Conservation (phyloP, 1,139 yeast species). For the Protomyces inundatus region DNA sequence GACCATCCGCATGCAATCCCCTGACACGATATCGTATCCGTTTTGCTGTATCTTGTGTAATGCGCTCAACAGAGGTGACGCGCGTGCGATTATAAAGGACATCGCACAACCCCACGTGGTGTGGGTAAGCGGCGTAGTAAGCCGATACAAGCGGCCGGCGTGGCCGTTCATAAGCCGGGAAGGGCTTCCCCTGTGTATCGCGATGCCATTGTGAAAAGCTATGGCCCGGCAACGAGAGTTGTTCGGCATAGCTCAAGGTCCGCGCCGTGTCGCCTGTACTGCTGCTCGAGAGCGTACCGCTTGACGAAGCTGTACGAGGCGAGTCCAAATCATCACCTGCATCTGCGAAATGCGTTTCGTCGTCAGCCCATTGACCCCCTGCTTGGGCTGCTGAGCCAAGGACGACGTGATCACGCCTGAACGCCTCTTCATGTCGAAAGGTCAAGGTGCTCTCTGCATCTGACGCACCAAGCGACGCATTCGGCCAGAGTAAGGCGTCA, state of each 20-base stretch:
- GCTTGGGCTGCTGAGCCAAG: constrained; percentile 35
- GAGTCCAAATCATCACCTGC: not conserved
- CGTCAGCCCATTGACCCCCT: constrained; percentile 41
- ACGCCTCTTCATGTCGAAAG: constrained; percentile 33
- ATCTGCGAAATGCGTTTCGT: not conserved
- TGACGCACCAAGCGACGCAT: constrained; percentile 34
- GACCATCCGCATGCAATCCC: not conserved
- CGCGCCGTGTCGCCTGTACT: constrained; percentile 28
- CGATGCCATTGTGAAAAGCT: constrained; percentile 35
- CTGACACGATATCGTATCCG: not conserved
- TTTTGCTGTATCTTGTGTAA: not conserved
- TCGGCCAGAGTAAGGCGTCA: constrained; percentile 37
- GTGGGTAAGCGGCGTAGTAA: constrained; percentile 37
- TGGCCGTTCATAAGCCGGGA: constrained; percentile 37
- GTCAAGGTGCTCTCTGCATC: constrained; percentile 31
- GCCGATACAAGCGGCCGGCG: constrained; percentile 36
- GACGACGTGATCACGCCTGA: constrained; percentile 34
- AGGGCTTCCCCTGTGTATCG: constrained; percentile 27
- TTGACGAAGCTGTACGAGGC: not conserved
- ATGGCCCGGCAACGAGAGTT: constrained; percentile 40
- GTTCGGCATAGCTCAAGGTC: constrained; percentile 39
- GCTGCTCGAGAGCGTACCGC: not conserved
- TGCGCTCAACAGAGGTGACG: constrained; percentile 19
- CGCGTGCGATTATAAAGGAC: constrained; percentile 27
- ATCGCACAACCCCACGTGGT: constrained; percentile 33